Percentiles rank a stretch among this genome's conserved stretches.
These are phyloP conservation scores for Oryza meridionalis DNA, from an alignment of 176 grass and related monocot genomes.

Conservation along the genomic window DNA sequence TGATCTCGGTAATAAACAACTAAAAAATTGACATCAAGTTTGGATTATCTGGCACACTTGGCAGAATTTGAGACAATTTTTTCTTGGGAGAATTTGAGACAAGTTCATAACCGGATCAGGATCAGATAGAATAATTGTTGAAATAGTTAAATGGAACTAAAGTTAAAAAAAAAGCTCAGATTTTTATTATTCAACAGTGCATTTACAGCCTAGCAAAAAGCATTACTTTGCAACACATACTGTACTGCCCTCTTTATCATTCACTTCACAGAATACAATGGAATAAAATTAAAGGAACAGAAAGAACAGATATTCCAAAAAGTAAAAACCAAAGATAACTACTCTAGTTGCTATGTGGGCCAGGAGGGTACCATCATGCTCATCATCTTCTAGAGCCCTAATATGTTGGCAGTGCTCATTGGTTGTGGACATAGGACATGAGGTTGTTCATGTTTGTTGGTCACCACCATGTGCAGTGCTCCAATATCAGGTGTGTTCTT, in stretches of 20 bases:
- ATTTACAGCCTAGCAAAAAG: constrained; percentile 19
- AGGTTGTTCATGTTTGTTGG: constrained; percentile 20
- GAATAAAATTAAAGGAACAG: constrained; percentile 1
- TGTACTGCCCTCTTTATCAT: not conserved
- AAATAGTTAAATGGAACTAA: not conserved
- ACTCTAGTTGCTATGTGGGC: constrained; percentile 23
- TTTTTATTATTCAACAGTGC: constrained; percentile 20
- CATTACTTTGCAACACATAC: constrained; percentile 1
- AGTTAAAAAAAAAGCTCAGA: not conserved
- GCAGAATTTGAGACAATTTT: not conserved
- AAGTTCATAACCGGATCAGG: not conserved
- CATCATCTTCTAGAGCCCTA: constrained; percentile 33
- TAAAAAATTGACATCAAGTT: not conserved
- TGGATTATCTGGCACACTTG: not conserved
- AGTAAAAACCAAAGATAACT: not conserved
- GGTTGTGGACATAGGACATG: not conserved
- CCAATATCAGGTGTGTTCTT: constrained; percentile 14
- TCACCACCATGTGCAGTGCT: constrained; percentile 39
- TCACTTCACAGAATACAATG: constrained; percentile 3
- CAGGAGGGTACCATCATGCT: constrained; percentile 10
- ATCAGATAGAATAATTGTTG: not conserved
- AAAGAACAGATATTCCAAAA: constrained; percentile 11
- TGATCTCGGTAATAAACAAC: not conserved
- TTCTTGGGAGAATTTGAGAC: not conserved
- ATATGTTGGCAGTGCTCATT: constrained; percentile 4